phyloP scores from a whole-genome alignment of 169 alveolate species.

The Fabrea salina region DNA sequence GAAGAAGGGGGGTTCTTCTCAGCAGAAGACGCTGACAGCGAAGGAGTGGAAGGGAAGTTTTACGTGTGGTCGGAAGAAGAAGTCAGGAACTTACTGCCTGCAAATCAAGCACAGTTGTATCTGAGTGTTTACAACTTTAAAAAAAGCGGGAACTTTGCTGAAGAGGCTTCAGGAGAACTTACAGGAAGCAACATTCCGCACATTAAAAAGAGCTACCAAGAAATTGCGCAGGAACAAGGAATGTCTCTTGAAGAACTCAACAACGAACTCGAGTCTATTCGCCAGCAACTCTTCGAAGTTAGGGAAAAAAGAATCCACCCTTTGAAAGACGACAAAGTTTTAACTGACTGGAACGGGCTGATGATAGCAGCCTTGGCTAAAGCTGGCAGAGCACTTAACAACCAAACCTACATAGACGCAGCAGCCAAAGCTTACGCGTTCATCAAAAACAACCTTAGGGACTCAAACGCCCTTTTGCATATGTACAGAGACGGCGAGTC shows the following conservation, averaged over 20 bases:
- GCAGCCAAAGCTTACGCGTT: not conserved
- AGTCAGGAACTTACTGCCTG: not conserved
- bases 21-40: conserved; percentile 17
- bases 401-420: not conserved
- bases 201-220: not conserved
- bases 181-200: not conserved
- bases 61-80: conserved; percentile 3
- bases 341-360: not conserved
- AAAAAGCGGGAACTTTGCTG: not conserved
- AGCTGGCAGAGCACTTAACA: not conserved
- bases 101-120: not conserved
- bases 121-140: not conserved
- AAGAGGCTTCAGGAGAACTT: not conserved
- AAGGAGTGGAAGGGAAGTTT: not conserved
- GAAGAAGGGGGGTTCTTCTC: conserved; percentile 1
- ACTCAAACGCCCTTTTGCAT: not conserved
- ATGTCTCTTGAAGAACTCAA: not conserved
- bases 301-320: not conserved
- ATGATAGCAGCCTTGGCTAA: not conserved
- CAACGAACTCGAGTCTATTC: too few relatives aligned
- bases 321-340: not conserved
- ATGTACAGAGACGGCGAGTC: not conserved
- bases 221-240: not conserved
- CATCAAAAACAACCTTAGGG: not conserved
- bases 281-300: not conserved